A percentile compares a stretch with the other conserved stretches of the same genome.
Conservation (phyloP, 306 rosid species). For the Quercus mongolica region DNA sequence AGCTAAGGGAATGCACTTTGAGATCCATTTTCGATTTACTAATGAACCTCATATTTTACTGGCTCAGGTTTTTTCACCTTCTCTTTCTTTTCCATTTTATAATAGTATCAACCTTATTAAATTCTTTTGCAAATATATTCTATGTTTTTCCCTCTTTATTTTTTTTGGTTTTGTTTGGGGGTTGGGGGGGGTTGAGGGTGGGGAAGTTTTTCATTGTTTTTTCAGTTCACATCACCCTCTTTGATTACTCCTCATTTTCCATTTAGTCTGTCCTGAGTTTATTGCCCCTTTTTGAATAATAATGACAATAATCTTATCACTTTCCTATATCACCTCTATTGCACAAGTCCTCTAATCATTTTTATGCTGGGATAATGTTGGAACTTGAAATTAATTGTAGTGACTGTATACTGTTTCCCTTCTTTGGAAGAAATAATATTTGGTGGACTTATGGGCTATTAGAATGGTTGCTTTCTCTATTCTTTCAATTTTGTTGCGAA, state of each 20-base stretch:
- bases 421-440: background rate
- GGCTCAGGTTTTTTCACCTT: constrained; percentile 56
- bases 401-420: background rate
- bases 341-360: background rate
- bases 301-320: background rate
- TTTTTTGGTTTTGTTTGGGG: no score
- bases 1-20: constrained; percentile 58
- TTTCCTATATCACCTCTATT: background rate
- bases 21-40: constrained; percentile 61
- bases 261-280: background rate
- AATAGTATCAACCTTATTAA: background rate
- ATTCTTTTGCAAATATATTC: background rate
- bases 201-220: no score
- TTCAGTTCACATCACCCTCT: no score
- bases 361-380: background rate
- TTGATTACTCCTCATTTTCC: background rate
- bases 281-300: background rate
- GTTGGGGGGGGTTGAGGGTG: no score
- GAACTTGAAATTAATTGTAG: background rate
- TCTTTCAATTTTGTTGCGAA: background rate
- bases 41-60: constrained; percentile 71
- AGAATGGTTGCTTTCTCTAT: background rate
- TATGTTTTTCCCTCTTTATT: no score
- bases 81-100: constrained; percentile 1
- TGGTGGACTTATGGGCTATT: background rate